phyloP scores from a whole-genome alignment of 805 yeast species.

The Metschnikowia cerradonensis region DNA sequence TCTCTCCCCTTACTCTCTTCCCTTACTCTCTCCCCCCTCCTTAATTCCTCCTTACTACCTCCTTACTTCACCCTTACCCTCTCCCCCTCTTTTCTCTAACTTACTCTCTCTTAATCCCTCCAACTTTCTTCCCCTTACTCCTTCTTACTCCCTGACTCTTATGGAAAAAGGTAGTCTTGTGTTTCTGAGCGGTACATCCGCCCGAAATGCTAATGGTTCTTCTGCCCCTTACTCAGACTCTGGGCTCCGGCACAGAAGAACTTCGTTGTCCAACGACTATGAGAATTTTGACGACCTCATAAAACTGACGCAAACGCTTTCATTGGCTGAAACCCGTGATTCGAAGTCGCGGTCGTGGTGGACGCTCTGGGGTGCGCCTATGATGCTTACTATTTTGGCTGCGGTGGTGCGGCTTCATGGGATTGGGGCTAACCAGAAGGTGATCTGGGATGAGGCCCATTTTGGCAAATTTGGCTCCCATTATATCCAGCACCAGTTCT shows the following conservation, averaged over 20 bases:
- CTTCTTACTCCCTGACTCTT: neutral
- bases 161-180: slow-evolving; percentile 2
- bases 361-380: slow-evolving; percentile 8
- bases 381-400: slow-evolving; percentile 13
- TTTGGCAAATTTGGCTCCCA: slow-evolving; percentile 84
- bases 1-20: no score
- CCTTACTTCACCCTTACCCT: no score
- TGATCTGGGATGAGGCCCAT: slow-evolving; percentile 95
- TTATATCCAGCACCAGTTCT: slow-evolving; percentile 73
- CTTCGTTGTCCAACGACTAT: neutral
- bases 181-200: neutral
- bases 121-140: neutral
- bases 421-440: slow-evolving; percentile 58
- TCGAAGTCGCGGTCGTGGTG: neutral
- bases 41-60: no score
- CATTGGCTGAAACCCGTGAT: slow-evolving; percentile 8
- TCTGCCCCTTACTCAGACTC: neutral
- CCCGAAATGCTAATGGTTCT: neutral
- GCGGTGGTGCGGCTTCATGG: slow-evolving; percentile 50
- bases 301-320: slow-evolving; percentile 14
- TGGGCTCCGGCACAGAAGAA: slow-evolving; percentile 1
- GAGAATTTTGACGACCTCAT: slow-evolving; percentile 15
- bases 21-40: neutral
- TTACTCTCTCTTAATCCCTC: neutral
- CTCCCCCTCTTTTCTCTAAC: no score